Conservation (phyloP, 2,329 filamentous ascomycete genomes). For the Paecilomyces formosus region DNA sequence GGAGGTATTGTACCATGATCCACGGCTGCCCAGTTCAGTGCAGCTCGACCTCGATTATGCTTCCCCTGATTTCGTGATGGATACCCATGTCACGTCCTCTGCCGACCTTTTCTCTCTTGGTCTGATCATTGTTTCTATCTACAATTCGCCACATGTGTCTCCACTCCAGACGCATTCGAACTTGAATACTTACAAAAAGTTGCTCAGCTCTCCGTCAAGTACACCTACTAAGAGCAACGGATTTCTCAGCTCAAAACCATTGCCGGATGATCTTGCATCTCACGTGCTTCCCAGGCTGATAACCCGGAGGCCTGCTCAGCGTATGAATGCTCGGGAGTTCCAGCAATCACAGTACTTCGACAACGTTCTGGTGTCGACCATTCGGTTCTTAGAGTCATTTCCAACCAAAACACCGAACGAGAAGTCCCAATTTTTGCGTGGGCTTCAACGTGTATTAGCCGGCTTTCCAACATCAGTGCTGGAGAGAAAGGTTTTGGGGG, state of each 20-base stretch:
- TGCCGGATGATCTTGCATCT: conserved; percentile 70
- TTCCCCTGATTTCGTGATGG: conserved; percentile 88
- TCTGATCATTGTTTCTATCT: conserved; percentile 77
- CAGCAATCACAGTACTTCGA: conserved; percentile 96
- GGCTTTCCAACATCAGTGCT: conserved; percentile 91
- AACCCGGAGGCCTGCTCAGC: conserved; percentile 76
- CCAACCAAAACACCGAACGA: conserved; percentile 88
- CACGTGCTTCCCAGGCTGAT: conserved; percentile 79
- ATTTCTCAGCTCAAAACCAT: conserved; percentile 68
- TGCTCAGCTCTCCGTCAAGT: conserved; percentile 70
- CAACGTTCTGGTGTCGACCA: conserved; percentile 91
- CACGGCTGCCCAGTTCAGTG: conserved; percentile 70
- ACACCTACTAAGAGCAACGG: conserved; percentile 75
- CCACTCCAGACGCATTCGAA: conserved; percentile 78
- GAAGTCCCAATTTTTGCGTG: conserved; percentile 85
- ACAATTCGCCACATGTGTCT: conserved; percentile 88
- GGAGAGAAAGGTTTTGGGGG: conserved; percentile 88
- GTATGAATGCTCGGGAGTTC: conserved; percentile 82
- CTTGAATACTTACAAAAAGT: conserved; percentile 72
- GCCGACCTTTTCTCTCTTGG: conserved; percentile 94
- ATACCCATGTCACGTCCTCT: conserved; percentile 74
- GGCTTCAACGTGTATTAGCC: conserved; percentile 75
- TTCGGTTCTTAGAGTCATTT: conserved; percentile 85
- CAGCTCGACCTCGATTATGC: conserved; percentile 90
- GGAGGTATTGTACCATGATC: conserved; percentile 78